Conservation (phyloP, 2,329 filamentous ascomycete species). For the Aspergillus neoniger region DNA sequence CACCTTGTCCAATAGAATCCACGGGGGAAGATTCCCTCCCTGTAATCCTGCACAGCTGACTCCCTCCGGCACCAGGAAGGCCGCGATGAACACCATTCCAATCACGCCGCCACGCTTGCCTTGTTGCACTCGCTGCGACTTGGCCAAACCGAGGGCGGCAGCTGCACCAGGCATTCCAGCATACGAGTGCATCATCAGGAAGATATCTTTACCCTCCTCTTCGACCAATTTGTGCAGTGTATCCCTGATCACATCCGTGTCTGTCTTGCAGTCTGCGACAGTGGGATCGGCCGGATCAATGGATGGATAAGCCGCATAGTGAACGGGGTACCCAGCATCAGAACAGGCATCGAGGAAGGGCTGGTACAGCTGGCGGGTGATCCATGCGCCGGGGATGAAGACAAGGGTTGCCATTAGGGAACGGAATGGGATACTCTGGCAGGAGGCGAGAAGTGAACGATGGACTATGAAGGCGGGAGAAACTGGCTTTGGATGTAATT, state of each 20-base stretch:
- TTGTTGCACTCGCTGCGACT: constrained; percentile 24
- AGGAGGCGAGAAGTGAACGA: too few relatives aligned
- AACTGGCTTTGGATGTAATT: background rate
- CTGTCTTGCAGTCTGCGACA: constrained; percentile 32
- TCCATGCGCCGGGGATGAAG: constrained; percentile 46
- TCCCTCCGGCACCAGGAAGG: constrained; percentile 42
- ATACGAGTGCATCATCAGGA: constrained; percentile 38
- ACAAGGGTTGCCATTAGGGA: constrained; percentile 28
- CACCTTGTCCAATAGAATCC: constrained; percentile 30
- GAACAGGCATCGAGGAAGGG: constrained; percentile 33
- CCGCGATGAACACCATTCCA: constrained; percentile 35
- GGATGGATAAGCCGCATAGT: constrained; percentile 31
- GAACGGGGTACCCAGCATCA: constrained; percentile 32
- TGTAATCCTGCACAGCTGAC: constrained; percentile 25
- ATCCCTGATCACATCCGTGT: constrained; percentile 34
- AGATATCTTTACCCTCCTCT: constrained; percentile 27
- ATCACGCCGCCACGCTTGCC: constrained; percentile 35
- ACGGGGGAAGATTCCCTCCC: constrained; percentile 25
- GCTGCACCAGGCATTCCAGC: constrained; percentile 33
- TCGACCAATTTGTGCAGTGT: constrained; percentile 20
- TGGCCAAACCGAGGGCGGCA: constrained; percentile 29
- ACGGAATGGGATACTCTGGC: too few relatives aligned
- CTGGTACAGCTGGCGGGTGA: constrained; percentile 36
- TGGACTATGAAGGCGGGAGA: too few relatives aligned
- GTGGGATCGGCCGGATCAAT: constrained; percentile 29